Evolutionary conservation across 371 early-diverging fungal genomes (phyloP).

Genomic region (Synchytrium microbalum): DNA sequence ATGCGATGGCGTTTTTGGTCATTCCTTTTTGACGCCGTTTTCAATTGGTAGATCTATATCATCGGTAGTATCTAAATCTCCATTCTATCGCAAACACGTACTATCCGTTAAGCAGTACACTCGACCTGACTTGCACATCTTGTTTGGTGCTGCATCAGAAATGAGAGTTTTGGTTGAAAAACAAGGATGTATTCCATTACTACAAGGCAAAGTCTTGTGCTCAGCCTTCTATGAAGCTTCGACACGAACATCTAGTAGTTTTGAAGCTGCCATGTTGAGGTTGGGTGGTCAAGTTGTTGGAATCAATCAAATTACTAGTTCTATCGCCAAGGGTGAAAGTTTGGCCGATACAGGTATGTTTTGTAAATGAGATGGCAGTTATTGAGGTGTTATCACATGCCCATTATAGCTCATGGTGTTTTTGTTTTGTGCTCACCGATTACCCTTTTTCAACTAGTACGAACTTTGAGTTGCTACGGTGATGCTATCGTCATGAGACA

Average conservation of each 20-base stretch:
- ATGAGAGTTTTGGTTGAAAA: constrained; percentile 89
- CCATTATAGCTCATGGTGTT: neutral
- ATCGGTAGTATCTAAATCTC: constrained; percentile 63
- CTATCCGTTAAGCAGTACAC: constrained; percentile 81
- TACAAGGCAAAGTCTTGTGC: constrained; percentile 85
- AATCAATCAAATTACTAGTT: constrained; percentile 73
- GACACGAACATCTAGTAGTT: constrained; percentile 87
- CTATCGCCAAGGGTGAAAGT: constrained; percentile 92
- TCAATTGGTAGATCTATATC: constrained; percentile 42
- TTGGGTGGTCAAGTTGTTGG: constrained; percentile 86
- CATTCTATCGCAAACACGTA: constrained; percentile 89
- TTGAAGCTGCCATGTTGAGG: constrained; percentile 90
- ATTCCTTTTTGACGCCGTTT: neutral
- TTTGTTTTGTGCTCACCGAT: constrained; percentile 4
- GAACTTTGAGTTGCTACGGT: constrained; percentile 85
- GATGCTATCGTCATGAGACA: constrained; percentile 90
- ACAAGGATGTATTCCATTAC: constrained; percentile 68
- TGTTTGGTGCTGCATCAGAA: constrained; percentile 96
- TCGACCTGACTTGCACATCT: constrained; percentile 80
- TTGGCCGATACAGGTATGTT: constrained; percentile 70
- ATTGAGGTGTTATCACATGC: neutral
- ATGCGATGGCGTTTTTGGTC: constrained; percentile 7
- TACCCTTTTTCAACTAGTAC: constrained; percentile 39
- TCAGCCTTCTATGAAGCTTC: constrained; percentile 95
- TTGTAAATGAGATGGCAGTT: neutral